Evolutionary conservation across 495 filamentous ascomycete genomes (phyloP).

Genomic region (Xylaria acuta): DNA sequence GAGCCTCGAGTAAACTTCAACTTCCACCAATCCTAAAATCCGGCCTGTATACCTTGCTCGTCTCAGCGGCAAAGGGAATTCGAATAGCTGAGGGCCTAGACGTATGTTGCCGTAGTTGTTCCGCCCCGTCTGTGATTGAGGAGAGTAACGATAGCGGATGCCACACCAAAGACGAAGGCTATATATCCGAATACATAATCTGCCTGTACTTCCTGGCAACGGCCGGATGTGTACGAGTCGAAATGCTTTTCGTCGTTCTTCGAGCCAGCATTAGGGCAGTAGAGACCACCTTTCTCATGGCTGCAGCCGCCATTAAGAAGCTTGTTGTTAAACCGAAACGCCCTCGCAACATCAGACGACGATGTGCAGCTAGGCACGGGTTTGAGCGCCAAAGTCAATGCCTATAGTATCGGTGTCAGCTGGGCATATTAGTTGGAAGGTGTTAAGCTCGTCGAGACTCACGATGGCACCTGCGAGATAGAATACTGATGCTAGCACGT

Average conservation of each 20-base stretch:
- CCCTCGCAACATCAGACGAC: slow-evolving; percentile 4
- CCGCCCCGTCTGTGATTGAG: slow-evolving; percentile 5
- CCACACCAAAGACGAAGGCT: slow-evolving; percentile 37
- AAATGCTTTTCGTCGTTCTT: background rate
- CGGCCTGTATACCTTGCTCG: background rate
- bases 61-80: background rate
- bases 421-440: background rate
- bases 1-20: background rate
- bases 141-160: slow-evolving; percentile 30
- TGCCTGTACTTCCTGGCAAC: slow-evolving; percentile 43
- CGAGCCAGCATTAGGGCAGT: slow-evolving; percentile 30
- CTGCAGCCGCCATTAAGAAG: slow-evolving; percentile 47
- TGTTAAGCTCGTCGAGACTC: slow-evolving; percentile 39
- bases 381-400: slow-evolving; percentile 53
- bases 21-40: background rate
- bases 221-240: slow-evolving; percentile 27
- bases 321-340: slow-evolving; percentile 34
- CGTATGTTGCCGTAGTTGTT: slow-evolving; percentile 11
- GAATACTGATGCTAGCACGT: slow-evolving; percentile 51
- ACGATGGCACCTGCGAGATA: slow-evolving; percentile 62
- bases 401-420: slow-evolving; percentile 36
- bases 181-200: slow-evolving; percentile 48
- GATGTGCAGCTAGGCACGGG: slow-evolving; percentile 42
- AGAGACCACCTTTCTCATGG: background rate
- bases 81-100: background rate